Evolutionary conservation across 352 stramenopile genomes (phyloP).

Genomic region (Phytophthora brassicae): DNA sequence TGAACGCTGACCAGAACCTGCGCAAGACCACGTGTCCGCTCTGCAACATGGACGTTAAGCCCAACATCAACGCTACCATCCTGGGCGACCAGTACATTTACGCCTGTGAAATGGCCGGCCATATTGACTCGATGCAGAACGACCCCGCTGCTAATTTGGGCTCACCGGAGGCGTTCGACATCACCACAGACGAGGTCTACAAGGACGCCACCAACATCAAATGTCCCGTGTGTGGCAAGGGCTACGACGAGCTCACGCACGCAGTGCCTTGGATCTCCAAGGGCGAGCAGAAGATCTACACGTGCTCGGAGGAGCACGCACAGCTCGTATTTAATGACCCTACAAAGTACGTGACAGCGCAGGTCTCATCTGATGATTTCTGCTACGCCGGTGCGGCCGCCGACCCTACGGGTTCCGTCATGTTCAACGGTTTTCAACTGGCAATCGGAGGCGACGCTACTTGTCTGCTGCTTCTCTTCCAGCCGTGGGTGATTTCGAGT

Average conservation of each 20-base stretch:
- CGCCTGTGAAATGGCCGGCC: constrained; percentile 82
- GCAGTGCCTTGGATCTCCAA: constrained; percentile 77
- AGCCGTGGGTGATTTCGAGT: constrained; percentile 72
- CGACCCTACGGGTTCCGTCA: constrained; percentile 59
- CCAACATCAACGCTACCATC: constrained; percentile 63
- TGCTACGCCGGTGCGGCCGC: constrained; percentile 48
- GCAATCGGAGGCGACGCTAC: constrained; percentile 57
- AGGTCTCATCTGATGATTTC: constrained; percentile 41
- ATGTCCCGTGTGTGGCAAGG: constrained; percentile 69
- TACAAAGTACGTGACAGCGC: constrained; percentile 41
- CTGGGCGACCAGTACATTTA: constrained; percentile 75
- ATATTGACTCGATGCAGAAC: constrained; percentile 79
- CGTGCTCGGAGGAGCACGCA: constrained; percentile 64
- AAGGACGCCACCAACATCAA: constrained; percentile 57
- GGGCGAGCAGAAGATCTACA: constrained; percentile 74
- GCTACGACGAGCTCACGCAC: constrained; percentile 62
- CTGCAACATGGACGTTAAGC: constrained; percentile 61
- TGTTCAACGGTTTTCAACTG: constrained; percentile 85
- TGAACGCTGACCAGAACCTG: constrained; percentile 51
- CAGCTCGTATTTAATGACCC: constrained; percentile 56
- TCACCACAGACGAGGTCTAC: constrained; percentile 71
- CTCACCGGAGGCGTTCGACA: constrained; percentile 41
- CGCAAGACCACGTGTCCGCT: constrained; percentile 56
- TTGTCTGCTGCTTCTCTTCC: constrained; percentile 78
- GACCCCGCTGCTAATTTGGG: constrained; percentile 58